Evolutionary conservation across 1,284 basidiomycete genomes (phyloP).

Genomic region (Wolfiporia cocos): DNA sequence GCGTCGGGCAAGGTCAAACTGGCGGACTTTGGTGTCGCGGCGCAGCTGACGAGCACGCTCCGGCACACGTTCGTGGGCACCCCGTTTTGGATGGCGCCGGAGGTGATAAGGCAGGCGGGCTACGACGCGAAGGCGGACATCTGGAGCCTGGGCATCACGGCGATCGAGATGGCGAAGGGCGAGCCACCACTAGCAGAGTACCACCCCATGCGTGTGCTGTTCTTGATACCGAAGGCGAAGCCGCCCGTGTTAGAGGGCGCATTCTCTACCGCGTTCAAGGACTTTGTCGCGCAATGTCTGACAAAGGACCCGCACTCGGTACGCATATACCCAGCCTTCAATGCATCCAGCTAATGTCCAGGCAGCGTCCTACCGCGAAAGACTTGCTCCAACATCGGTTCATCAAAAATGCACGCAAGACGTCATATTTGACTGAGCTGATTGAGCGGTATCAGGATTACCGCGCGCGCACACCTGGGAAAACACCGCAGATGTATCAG

Average conservation of each 20-base stretch:
- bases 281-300: conserved; percentile 87
- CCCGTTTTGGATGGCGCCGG: conserved; percentile 98
- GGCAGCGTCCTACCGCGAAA: conserved; percentile 82
- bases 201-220: conserved; percentile 93
- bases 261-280: conserved; percentile 85
- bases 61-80: conserved; percentile 95
- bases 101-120: conserved; percentile 94
- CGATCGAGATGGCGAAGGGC: conserved; percentile 93
- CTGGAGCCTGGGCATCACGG: conserved; percentile 96
- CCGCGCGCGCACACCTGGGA: conserved; percentile 50
- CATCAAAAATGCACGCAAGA: conserved; percentile 79
- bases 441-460: conserved; percentile 80
- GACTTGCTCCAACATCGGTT: conserved; percentile 92
- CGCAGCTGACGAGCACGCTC: conserved; percentile 83
- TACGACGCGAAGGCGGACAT: conserved; percentile 96
- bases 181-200: conserved; percentile 92
- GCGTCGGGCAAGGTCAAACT: conserved; percentile 92
- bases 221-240: conserved; percentile 95
- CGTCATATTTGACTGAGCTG: conserved; percentile 78
- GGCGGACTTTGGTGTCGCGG: conserved; percentile 95
- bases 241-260: conserved; percentile 86
- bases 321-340: conserved; percentile 20
- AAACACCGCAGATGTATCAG: conserved; percentile 42
- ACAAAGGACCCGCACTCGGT: conserved; percentile 87
- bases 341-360: conserved; percentile 12